Evolutionary conservation across 495 filamentous ascomycete genomes (phyloP).

Genomic region (Penicillium parvum): DNA sequence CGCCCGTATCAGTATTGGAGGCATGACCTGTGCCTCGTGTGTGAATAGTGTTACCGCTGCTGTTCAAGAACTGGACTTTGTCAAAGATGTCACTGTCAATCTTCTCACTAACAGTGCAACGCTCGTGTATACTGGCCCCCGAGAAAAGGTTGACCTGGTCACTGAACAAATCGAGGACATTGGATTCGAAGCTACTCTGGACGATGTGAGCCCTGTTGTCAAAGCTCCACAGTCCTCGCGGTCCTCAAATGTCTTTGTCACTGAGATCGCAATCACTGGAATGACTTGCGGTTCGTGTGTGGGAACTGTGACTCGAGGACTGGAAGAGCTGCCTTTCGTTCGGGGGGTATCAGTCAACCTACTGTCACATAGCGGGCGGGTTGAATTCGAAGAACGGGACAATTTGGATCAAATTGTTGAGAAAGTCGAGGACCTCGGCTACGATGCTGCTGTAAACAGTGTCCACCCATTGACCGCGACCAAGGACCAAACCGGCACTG

Average conservation of each 20-base stretch:
- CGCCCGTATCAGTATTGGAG: constrained; percentile 50
- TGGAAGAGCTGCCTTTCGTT: constrained; percentile 62
- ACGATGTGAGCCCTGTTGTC: constrained; percentile 33
- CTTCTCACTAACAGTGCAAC: constrained; percentile 56
- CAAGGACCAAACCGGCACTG: constrained; percentile 5
- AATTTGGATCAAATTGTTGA: constrained; percentile 57
- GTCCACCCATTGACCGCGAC: constrained; percentile 15
- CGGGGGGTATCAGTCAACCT: constrained; percentile 62
- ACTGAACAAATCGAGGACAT: constrained; percentile 49
- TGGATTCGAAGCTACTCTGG: constrained; percentile 52
- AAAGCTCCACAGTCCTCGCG: constrained; percentile 16
- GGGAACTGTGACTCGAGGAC: constrained; percentile 56
- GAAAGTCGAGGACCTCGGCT: constrained; percentile 77
- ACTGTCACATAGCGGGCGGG: constrained; percentile 64
- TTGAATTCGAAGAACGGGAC: constrained; percentile 54
- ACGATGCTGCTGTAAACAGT: constrained; percentile 58
- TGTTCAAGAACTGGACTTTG: constrained; percentile 46
- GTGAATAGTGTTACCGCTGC: constrained; percentile 49
- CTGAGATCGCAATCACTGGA: constrained; percentile 66
- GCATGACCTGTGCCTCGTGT: constrained; percentile 67
- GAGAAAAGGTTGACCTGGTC: constrained; percentile 39
- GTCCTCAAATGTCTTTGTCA: constrained; percentile 32
- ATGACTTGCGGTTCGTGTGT: constrained; percentile 84
- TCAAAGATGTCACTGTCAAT: constrained; percentile 52
- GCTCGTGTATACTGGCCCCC: constrained; percentile 41